phyloP scores from a whole-genome alignment of 108 stramenopile genomes.

The Aureococcus anophagefferens region DNA sequence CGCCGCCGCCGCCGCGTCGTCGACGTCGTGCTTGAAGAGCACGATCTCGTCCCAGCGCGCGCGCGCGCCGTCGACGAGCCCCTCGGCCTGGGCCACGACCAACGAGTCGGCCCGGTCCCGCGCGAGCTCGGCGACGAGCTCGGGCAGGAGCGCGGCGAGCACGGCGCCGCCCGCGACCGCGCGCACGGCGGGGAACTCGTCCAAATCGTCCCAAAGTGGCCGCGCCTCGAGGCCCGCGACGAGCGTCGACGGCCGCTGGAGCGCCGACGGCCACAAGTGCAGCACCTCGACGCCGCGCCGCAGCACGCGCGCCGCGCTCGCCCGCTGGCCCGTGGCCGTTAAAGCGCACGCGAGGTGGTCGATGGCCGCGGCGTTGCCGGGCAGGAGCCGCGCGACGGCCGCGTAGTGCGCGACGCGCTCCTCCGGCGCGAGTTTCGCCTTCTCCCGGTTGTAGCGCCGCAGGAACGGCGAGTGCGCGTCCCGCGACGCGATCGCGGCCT shows the following conservation, averaged over 20 bases:
- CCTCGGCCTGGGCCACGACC: background rate
- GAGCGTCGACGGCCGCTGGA: background rate
- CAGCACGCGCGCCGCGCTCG: background rate
- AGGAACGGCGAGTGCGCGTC: background rate
- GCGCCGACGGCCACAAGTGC: background rate
- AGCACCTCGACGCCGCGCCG: background rate
- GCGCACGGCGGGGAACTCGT: background rate
- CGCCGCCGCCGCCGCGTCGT: background rate
- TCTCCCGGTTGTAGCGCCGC: background rate
- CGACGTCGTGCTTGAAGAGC: background rate
- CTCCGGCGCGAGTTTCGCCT: background rate
- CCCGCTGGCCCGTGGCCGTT: background rate
- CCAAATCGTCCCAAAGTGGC: background rate
- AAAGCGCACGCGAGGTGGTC: background rate
- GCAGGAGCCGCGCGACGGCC: background rate
- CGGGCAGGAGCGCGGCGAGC: background rate
- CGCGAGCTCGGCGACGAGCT: background rate
- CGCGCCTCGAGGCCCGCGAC: background rate
- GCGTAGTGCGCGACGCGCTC: background rate
- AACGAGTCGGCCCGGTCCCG: background rate
- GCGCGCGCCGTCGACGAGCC: too few relatives aligned
- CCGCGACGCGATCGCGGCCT: background rate
- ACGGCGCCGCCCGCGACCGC: background rate
- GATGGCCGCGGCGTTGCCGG: background rate
- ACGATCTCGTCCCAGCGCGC: background rate